These are phyloP conservation scores for Eucalyptus sp. DNA, from an alignment of 345 rosid species.

Conservation along the genomic window DNA sequence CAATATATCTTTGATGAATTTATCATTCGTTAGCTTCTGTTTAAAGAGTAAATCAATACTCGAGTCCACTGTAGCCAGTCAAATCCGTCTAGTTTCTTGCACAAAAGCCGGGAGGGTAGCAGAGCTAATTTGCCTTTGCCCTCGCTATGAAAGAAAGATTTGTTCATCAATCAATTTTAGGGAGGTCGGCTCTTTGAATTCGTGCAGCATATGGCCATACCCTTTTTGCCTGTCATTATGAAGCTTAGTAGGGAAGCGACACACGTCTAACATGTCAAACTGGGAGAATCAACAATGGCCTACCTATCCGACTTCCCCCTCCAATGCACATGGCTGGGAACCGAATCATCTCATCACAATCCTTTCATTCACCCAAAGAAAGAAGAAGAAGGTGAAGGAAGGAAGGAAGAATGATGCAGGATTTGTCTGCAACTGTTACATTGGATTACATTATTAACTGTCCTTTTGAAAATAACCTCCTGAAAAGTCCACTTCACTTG, in stretches of 20 bases:
- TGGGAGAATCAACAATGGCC: background rate
- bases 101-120: background rate
- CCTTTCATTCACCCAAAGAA: background rate
- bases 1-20: rapidly evolving
- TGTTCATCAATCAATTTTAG: background rate
- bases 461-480: background rate
- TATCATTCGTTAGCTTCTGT: rapidly evolving
- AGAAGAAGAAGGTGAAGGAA: background rate
- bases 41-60: background rate
- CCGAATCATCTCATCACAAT: background rate
- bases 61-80: background rate
- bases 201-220: background rate
- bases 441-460: background rate
- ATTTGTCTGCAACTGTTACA: background rate
- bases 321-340: constrained; percentile 13
- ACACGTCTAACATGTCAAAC: background rate
- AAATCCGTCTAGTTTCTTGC: background rate
- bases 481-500: background rate
- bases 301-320: background rate
- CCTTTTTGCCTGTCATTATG: background rate
- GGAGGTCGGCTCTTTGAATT: background rate
- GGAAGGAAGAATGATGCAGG: background rate
- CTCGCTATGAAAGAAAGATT: background rate
- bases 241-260: background rate
- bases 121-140: background rate